Evolutionary conservation across 495 filamentous ascomycete species (phyloP), one percentile per base, ranked within the genome.

Genomic region (Lophiotrema nucula): DNA sequence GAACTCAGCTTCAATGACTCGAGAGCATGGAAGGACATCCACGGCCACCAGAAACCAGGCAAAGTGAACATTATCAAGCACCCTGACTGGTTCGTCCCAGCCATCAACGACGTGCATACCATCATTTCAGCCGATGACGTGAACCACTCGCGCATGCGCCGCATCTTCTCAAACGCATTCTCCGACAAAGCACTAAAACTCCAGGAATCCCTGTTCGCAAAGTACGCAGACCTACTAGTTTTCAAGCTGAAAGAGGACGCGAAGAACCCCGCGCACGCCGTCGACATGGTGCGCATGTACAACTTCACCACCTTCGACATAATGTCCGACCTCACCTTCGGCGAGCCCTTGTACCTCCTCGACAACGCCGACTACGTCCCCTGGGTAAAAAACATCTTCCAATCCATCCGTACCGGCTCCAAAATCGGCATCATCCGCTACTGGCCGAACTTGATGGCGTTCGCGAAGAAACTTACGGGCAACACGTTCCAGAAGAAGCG

Each of bases 141-240:
- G 22, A 52, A 42, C 18, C 67, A 69, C 41, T 39, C 53, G 8
- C 52, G 66, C 6, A 27, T 46, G n/a, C 56, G 66, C 25, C 52
- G 59, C 12, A 47, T 66, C 24, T 65, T 69, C 28, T 19, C 52
- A 0, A 43, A 62, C 33, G 67, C 67, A 13, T 69, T 69, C 51
- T 59, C 62, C 19, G 52, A 65, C 31, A 41, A 49, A 21, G 67
- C 66, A 28, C 44, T 69, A 4, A 66, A 60, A 50, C 39, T 52
- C 45, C 67, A 69, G 33, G 65, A 68, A 43, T 35, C 39, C 11
- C 44, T 68, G 10, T 58, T 68, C n/a, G 33, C 38, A n/a, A 53
- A 42, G 16, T 68, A 68, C 27, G 54, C 53, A 5, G 50, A 68
- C 26, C 58, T 74, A 19, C 64, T 80, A 10, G 69, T 75, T 37